Evolutionary conservation across 805 yeast genomes (phyloP), one percentile per base, ranked within the genome.

Genomic region (Kodamaea sagamina): DNA sequence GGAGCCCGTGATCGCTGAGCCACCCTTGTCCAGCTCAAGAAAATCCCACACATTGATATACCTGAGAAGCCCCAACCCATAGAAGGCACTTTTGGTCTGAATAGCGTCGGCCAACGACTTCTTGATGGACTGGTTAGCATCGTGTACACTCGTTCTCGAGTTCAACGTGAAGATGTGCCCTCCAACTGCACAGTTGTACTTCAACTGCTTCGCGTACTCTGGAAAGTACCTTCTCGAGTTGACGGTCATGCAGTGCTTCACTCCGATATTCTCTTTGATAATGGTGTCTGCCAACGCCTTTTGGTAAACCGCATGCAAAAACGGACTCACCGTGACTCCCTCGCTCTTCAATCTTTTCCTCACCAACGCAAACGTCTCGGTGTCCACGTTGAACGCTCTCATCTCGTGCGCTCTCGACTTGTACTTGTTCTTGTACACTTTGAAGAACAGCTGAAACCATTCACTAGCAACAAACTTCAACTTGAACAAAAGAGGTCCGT

Each of bases 141-240:
- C 42, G 8, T 24, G 29, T 3, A 16, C 3, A 9, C 32, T n/a
- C 5, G 15, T 18, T 6, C 32, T 36, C 9, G 37, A 32, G 13
- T 17, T 24, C 13, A 39, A 12, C 25, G 4, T 11, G 24, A 22
- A 19, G 8, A 31, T 9, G n/a, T 21, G 25, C 4, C 37, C 36
- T 10, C 42, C 42, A 4, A 39, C 36, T n/a, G 37, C 42, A 39
- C 22, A 39, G n/a, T 9, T 15, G 25, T 31, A 39, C 16, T 36
- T 13, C 8, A 24, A 10, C 4, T 22, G 36, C 13, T 39, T 18
- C 2, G 34, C 16, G 10, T 5, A 11, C 12, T 37, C 27, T 13
- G 8, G 7, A 22, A 13, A 37, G 32, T 16, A 31, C 17, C 32
- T 24, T 18, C 32, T 17, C 7, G 37, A 22, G 24, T 32, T 39